phyloP scores from a whole-genome alignment of 2,329 filamentous ascomycete genomes.

The Ceratocystis papillata region DNA sequence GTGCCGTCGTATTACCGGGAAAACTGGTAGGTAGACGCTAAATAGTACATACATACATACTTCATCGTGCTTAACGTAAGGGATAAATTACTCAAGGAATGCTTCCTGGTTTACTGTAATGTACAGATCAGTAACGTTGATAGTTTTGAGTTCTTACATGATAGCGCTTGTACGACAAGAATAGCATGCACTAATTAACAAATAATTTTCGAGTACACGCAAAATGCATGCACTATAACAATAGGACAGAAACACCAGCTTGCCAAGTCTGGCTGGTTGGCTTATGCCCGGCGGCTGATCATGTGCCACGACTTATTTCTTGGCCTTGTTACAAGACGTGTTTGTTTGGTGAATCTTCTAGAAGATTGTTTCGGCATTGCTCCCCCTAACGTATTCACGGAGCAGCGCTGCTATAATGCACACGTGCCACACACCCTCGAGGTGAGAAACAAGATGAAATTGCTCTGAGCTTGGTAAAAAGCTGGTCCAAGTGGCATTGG shows the following conservation, averaged over 20 bases:
- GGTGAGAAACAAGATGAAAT: not conserved
- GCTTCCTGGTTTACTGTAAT: not conserved
- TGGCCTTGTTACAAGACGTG: not conserved
- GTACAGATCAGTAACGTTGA: not conserved
- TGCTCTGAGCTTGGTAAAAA: not conserved
- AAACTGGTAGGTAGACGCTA: too few relatives aligned
- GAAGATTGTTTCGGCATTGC: not conserved
- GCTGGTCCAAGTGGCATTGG: not conserved
- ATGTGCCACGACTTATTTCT: not conserved
- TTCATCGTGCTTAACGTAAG: not conserved
- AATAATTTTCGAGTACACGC: not conserved
- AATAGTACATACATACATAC: too few relatives aligned
- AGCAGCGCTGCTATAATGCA: not conserved
- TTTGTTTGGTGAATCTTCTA: constrained; percentile 4
- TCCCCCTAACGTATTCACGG: not conserved
- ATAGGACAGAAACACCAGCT: too few relatives aligned
- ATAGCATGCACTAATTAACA: not conserved
- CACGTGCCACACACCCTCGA: not conserved
- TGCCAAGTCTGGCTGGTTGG: not conserved
- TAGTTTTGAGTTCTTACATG: constrained; percentile 9
- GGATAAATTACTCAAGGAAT: not conserved
- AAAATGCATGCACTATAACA: too few relatives aligned
- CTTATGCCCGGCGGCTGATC: not conserved
- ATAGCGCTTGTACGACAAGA: constrained; percentile 5
- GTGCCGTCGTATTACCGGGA: too few relatives aligned